These are phyloP conservation scores for Climacium dendroides DNA, from an alignment of 225 moss, liverwort and hornwort species.

Conservation along the genomic window DNA sequence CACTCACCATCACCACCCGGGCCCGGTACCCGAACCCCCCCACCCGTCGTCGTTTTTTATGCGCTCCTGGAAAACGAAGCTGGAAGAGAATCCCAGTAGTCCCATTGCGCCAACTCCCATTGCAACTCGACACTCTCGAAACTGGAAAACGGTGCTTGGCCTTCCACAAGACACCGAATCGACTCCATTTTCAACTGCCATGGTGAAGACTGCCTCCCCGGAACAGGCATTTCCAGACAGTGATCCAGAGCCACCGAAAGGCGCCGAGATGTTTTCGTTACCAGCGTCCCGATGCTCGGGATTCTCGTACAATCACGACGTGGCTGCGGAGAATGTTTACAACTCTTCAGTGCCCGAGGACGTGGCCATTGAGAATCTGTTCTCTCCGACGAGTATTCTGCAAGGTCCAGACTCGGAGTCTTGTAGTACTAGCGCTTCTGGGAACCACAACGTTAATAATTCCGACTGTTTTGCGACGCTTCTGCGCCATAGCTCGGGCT, in stretches of 20 bases:
- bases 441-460: background rate
- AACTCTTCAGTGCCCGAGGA: background rate
- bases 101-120: background rate
- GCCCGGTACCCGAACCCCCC: background rate
- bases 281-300: background rate
- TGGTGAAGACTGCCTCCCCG: background rate
- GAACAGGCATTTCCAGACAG: background rate
- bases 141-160: background rate
- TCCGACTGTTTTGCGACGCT: background rate
- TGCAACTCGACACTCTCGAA: background rate
- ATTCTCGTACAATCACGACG: background rate
- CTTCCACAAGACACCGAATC: background rate
- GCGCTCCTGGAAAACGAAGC: slow-evolving; percentile 8
- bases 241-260: background rate
- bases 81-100: background rate
- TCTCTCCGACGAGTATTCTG: slow-evolving; percentile 17
- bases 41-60: slow-evolving; percentile 16
- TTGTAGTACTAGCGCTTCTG: background rate
- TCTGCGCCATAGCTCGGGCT: background rate
- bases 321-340: background rate
- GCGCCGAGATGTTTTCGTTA: background rate
- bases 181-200: background rate
- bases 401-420: slow-evolving; percentile 10
- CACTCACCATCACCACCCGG: background rate
- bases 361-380: slow-evolving; percentile 9